Evolutionary conservation across 1,284 basidiomycete genomes (phyloP).

Genomic region (Austroboletus novae-zelandiae): DNA sequence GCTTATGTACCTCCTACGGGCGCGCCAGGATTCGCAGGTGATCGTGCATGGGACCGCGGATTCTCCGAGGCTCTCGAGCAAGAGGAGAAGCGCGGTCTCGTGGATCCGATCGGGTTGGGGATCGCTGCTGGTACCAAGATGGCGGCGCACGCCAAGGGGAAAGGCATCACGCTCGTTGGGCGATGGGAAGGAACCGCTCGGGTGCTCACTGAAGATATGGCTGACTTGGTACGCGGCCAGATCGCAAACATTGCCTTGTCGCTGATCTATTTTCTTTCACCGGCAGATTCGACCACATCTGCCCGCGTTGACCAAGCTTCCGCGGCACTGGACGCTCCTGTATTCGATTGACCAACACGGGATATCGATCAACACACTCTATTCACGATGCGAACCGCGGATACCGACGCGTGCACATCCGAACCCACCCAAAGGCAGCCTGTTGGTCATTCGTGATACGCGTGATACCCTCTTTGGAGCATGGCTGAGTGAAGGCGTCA

Average conservation of each 20-base stretch:
- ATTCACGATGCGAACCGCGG: conserved; percentile 57
- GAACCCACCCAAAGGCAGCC: conserved; percentile 38
- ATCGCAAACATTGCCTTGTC: too few relatives aligned
- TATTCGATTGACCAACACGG: conserved; percentile 97
- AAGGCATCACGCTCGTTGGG: conserved; percentile 48
- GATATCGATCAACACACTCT: conserved; percentile 87
- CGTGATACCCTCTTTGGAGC: conserved; percentile 71
- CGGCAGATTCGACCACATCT: conserved; percentile 67
- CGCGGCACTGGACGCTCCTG: conserved; percentile 80
- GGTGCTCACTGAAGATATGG: conserved; percentile 55
- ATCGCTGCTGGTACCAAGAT: conserved; percentile 8
- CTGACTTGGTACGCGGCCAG: conserved; percentile 52
- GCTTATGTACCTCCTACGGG: conserved; percentile 65
- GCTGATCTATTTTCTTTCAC: not conserved
- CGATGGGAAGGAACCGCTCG: conserved; percentile 52
- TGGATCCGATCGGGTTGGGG: conserved; percentile 21
- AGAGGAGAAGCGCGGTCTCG: conserved; percentile 21
- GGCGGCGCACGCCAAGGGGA: conserved; percentile 18
- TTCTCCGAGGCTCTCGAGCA: conserved; percentile 40
- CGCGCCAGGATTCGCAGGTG: conserved; percentile 75
- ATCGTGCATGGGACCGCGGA: conserved; percentile 56
- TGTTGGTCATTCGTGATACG: conserved; percentile 62
- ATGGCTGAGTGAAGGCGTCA: conserved; percentile 76
- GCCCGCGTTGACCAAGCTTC: conserved; percentile 79
- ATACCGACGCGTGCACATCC: conserved; percentile 22